A percentile compares a stretch with the other conserved stretches of the same genome.
These are phyloP conservation scores for Blastobotrys indianensis DNA, from an alignment of 1,139 yeast species.

Conservation along the genomic window DNA sequence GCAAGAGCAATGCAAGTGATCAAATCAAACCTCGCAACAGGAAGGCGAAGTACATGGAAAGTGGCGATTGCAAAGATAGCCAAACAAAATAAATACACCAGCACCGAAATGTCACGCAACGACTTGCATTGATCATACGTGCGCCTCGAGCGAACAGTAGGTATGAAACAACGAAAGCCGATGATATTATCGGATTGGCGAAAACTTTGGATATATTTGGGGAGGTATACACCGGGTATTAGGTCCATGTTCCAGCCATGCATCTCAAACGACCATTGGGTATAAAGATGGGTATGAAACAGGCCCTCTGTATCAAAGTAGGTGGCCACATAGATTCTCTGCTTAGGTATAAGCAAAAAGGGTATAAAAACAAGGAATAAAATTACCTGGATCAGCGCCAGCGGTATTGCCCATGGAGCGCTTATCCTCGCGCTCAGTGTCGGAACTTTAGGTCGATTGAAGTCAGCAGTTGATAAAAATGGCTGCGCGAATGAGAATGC, in stretches of 20 bases:
- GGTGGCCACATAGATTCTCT: background rate
- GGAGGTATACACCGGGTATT: conserved; percentile 3
- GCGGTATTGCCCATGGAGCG: conserved; percentile 25
- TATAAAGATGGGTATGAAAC: conserved; percentile 4
- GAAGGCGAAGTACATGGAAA: conserved; percentile 14
- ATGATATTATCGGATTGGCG: conserved; percentile 4
- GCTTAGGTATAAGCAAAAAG: conserved; percentile 17
- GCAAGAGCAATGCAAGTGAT: conserved; percentile 21
- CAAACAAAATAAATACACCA: conserved; percentile 17
- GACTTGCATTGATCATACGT: conserved; percentile 17
- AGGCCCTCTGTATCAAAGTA: background rate
- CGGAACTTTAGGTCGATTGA: conserved; percentile 11
- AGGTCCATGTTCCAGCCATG: background rate
- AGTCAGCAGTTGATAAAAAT: no score
- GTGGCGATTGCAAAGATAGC: conserved; percentile 15
- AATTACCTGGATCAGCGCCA: conserved; percentile 21
- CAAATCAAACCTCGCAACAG: conserved; percentile 18
- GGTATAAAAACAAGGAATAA: conserved; percentile 19
- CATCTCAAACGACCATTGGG: conserved; percentile 5
- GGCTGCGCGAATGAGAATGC: no score
- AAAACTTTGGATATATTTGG: conserved; percentile 2
- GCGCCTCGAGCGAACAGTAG: conserved; percentile 13
- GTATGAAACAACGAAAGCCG: conserved; percentile 15
- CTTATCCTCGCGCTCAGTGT: conserved; percentile 19
- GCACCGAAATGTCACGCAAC: conserved; percentile 16